These are phyloP conservation scores for Curvularia eragrostidis DNA, from an alignment of 2,329 filamentous ascomycete species.

Conservation along the genomic window DNA sequence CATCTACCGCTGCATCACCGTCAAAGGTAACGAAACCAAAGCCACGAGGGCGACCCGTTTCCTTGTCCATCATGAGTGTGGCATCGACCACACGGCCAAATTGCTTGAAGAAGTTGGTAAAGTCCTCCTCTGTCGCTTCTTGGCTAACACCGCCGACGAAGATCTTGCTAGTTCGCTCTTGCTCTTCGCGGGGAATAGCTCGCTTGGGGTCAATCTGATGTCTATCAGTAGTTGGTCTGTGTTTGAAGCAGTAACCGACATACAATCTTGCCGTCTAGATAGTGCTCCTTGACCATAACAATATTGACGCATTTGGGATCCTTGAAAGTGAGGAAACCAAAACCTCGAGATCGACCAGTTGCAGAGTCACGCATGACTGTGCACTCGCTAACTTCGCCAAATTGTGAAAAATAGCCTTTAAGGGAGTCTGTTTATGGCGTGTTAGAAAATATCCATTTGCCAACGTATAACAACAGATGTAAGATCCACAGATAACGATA, in stretches of 20 bases:
- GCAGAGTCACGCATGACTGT: constrained; percentile 99
- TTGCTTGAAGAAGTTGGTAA: constrained; percentile 94
- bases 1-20: constrained; percentile 91
- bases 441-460: constrained; percentile 1
- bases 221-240: constrained; percentile 26
- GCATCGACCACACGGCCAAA: constrained; percentile 97
- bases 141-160: constrained; percentile 98
- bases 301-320: constrained; percentile 98
- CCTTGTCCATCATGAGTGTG: constrained; percentile 99
- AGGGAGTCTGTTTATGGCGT: constrained; percentile 74
- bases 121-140: constrained; percentile 94
- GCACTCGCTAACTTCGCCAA: constrained; percentile 95
- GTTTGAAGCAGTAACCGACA: constrained; percentile 46
- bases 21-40: constrained; percentile 99
- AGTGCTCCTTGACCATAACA: constrained; percentile 99
- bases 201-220: constrained; percentile 93
- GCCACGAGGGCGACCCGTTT: constrained; percentile 93
- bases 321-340: constrained; percentile 97
- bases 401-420: constrained; percentile 96
- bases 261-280: constrained; percentile 97
- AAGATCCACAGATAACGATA: too few relatives aligned
- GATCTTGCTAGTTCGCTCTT: constrained; percentile 98
- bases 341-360: constrained; percentile 91
- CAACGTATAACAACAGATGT: too few relatives aligned
- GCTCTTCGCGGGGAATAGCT: constrained; percentile 95